Conservation (phyloP, 305 asterid species). For the Euphrasia arctica region DNA sequence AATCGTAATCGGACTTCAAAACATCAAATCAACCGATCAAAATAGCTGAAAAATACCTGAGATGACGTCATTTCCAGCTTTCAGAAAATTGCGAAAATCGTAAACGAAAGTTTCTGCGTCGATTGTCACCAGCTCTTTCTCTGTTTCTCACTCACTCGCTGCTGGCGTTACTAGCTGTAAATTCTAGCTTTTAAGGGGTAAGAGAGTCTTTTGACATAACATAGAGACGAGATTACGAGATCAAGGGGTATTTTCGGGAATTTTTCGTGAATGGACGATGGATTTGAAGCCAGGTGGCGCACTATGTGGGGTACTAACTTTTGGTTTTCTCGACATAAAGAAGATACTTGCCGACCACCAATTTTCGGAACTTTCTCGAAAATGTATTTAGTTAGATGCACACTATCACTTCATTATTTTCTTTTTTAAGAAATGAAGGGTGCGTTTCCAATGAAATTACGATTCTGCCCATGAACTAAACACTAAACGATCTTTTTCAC, state of each 20-base stretch:
- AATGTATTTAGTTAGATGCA: not conserved
- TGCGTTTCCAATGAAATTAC: too few relatives aligned
- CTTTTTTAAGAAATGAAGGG: too few relatives aligned
- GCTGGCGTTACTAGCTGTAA: constrained; percentile 18
- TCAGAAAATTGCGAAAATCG: not conserved
- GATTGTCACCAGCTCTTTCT: not conserved
- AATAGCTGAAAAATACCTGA: constrained; percentile 29
- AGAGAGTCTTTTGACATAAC: not conserved
- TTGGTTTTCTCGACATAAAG: not conserved
- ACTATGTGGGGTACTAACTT: not conserved
- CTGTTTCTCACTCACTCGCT: not conserved
- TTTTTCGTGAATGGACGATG: not conserved
- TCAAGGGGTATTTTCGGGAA: constrained; percentile 17
- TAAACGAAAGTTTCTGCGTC: not conserved
- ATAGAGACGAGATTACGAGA: not conserved
- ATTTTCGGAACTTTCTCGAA: constrained; percentile 20
- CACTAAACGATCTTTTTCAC: too few relatives aligned
- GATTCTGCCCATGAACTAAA: too few relatives aligned
- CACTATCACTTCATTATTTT: too few relatives aligned
- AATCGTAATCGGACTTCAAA: not conserved
- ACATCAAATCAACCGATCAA: not conserved
- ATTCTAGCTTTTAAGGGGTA: not conserved
- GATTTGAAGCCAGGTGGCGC: constrained; percentile 31
- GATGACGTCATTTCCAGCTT: constrained; percentile 28
- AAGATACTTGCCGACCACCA: not conserved